phyloP scores from a whole-genome alignment of 306 rosid species.

The Elaeagnus macrophylla region DNA sequence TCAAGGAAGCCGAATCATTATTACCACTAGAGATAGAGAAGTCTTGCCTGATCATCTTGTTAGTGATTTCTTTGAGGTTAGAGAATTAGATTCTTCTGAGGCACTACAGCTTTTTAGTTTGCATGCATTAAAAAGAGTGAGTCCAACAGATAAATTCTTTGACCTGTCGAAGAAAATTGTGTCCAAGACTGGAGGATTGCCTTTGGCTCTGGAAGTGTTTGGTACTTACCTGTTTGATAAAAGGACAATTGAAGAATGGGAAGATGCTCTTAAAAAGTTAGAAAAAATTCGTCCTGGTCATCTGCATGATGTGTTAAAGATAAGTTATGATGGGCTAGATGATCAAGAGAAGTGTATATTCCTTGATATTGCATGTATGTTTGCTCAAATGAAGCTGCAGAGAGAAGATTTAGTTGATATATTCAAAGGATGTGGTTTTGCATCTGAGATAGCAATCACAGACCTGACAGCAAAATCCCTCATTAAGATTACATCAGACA shows the following conservation, averaged over 20 bases:
- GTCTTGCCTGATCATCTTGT: slow-evolving; percentile 18
- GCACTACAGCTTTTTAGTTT: slow-evolving; percentile 44
- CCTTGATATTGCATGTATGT: slow-evolving; percentile 53
- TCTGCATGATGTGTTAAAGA: slow-evolving; percentile 52
- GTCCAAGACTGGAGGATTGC: slow-evolving; percentile 42
- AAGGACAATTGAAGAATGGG: slow-evolving; percentile 43
- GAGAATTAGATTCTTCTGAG: slow-evolving; percentile 20
- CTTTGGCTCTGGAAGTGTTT: slow-evolving; percentile 64
- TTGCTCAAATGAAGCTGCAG: slow-evolving; percentile 31
- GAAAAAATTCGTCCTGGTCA: slow-evolving; percentile 22
- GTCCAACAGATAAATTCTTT: slow-evolving; percentile 19
- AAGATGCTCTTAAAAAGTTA: slow-evolving; percentile 33
- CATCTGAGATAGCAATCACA: slow-evolving; percentile 33
- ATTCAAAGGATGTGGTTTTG: slow-evolving; percentile 46
- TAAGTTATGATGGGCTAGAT: slow-evolving; percentile 44
- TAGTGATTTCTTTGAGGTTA: slow-evolving; percentile 30
- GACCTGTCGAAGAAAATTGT: slow-evolving; percentile 36
- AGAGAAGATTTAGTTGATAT: slow-evolving; percentile 42
- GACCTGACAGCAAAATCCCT: slow-evolving; percentile 38
- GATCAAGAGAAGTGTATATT: slow-evolving; percentile 40
- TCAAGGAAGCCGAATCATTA: slow-evolving; percentile 45
- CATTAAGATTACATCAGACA: slow-evolving; percentile 31
- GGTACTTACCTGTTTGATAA: slow-evolving; percentile 42
- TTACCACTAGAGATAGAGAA: slow-evolving; percentile 44
- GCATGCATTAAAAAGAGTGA: slow-evolving; percentile 44